A percentile compares a stretch with the other conserved stretches of the same genome.
Conservation (phyloP, 495 filamentous ascomycete species). For the Penicillium ochrochloron region DNA sequence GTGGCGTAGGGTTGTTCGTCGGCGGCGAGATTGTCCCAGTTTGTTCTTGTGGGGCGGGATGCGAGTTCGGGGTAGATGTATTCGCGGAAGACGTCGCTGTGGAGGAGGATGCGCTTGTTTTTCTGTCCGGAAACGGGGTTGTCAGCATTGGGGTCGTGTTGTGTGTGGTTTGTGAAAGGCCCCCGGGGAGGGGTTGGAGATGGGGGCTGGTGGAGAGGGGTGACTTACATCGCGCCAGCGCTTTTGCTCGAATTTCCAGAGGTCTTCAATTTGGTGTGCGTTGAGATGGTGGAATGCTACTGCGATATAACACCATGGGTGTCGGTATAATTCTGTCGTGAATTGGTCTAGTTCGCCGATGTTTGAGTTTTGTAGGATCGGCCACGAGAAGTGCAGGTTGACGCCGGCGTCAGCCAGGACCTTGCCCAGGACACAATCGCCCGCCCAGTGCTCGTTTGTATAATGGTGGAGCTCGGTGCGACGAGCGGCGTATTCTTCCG, state of each 20-base stretch:
- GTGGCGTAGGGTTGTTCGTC: constrained; percentile 39
- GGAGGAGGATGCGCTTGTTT: constrained; percentile 43
- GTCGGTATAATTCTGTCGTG: constrained; percentile 42
- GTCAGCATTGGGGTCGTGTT: background rate
- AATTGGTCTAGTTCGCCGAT: constrained; percentile 51
- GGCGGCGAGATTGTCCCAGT: constrained; percentile 52
- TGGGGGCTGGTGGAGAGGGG: background rate
- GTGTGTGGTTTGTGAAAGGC: background rate
- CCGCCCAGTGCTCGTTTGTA: constrained; percentile 65
- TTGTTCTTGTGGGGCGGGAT: constrained; percentile 30
- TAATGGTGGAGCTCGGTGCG: constrained; percentile 56
- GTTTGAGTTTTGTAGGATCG: constrained; percentile 56
- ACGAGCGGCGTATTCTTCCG: constrained; percentile 50
- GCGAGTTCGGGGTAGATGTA: constrained; percentile 45
- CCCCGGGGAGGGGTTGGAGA: background rate
- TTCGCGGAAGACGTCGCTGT: constrained; percentile 51
- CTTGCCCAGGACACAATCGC: constrained; percentile 66
- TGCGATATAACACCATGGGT: constrained; percentile 60
- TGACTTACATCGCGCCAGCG: constrained; percentile 40
- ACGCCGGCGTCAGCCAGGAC: constrained; percentile 61
- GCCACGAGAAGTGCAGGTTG: constrained; percentile 52
- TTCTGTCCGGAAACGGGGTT: constrained; percentile 21
- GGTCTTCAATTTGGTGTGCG: constrained; percentile 41
- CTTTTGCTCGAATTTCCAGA: constrained; percentile 48
- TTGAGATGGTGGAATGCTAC: constrained; percentile 59